A percentile compares a stretch with the other conserved stretches of the same genome.
phyloP scores from a whole-genome alignment of 352 stramenopile genomes.

The Globisporangium nodosum region DNA sequence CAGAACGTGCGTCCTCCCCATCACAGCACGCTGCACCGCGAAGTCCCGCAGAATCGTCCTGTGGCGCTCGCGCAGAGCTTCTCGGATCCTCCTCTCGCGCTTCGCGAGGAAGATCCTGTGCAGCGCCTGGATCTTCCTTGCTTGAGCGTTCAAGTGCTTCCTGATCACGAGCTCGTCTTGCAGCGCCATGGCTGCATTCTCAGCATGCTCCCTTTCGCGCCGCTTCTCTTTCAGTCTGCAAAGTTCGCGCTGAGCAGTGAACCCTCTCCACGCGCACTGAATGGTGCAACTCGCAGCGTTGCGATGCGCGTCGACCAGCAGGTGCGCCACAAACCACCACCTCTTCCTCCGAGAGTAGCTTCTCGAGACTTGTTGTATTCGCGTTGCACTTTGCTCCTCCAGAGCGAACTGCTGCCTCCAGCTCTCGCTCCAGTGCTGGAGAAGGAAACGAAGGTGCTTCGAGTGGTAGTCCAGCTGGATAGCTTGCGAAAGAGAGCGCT shows the following conservation, averaged over 20 bases:
- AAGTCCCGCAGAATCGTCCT: slow-evolving; percentile 34
- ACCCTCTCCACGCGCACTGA: slow-evolving; percentile 41
- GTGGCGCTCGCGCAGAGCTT: slow-evolving; percentile 30
- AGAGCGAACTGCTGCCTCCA: slow-evolving; percentile 40
- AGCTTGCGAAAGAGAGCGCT: slow-evolving; percentile 23
- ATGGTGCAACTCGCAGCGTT: slow-evolving; percentile 28
- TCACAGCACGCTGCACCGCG: slow-evolving; percentile 21
- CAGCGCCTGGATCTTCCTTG: slow-evolving; percentile 47
- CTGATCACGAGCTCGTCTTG: slow-evolving; percentile 41
- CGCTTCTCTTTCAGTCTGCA: slow-evolving; percentile 18
- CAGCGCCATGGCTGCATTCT: slow-evolving; percentile 31
- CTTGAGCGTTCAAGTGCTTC: slow-evolving; percentile 29
- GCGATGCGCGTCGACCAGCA: slow-evolving; percentile 26
- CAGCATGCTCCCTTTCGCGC: slow-evolving; percentile 23
- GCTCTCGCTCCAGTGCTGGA: slow-evolving; percentile 25
- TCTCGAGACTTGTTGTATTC: slow-evolving; percentile 27
- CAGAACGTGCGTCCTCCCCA: slow-evolving; percentile 23
- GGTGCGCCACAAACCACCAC: slow-evolving; percentile 13
- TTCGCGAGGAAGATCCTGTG: slow-evolving; percentile 34
- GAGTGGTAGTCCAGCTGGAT: slow-evolving; percentile 41
- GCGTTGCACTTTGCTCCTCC: slow-evolving; percentile 27
- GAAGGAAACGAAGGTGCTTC: slow-evolving; percentile 39
- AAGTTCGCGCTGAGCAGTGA: slow-evolving; percentile 20
- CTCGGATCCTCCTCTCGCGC: slow-evolving; percentile 23
- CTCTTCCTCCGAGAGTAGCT: slow-evolving; percentile 13